These are phyloP conservation scores for Vigna trinervia DNA, from an alignment of 306 rosid species.

Conservation along the genomic window DNA sequence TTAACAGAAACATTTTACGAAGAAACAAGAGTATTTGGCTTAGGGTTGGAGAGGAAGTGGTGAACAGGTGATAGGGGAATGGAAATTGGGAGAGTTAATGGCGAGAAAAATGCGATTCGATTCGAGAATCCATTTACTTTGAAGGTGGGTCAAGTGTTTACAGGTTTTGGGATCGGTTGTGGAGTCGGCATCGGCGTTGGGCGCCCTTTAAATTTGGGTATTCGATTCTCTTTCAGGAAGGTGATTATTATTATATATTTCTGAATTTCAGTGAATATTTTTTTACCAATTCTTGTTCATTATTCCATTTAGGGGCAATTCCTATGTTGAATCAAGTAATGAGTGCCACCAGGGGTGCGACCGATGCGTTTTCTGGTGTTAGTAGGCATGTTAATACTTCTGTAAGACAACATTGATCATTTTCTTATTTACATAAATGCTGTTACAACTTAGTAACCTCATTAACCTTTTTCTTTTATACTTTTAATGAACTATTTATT, in stretches of 20 bases:
- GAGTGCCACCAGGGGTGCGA: constrained; percentile 98
- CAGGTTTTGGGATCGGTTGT: constrained; percentile 95
- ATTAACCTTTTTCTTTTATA: not conserved
- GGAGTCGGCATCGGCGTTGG: constrained; percentile 97
- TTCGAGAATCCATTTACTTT: constrained; percentile 86
- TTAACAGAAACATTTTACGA: not conserved
- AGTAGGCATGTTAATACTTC: constrained; percentile 75
- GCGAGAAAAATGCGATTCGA: constrained; percentile 56
- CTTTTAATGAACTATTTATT: constrained; percentile 22
- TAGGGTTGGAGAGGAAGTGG: not conserved
- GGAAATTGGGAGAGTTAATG: constrained; percentile 55
- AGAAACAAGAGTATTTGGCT: not conserved
- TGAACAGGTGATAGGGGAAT: constrained; percentile 40
- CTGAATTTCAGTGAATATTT: not conserved
- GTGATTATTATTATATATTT: not conserved
- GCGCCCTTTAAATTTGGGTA: constrained; percentile 92
- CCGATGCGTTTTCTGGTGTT: constrained; percentile 91
- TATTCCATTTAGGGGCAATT: constrained; percentile 67
- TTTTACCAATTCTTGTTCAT: constrained; percentile 6
- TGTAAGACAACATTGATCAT: constrained; percentile 56
- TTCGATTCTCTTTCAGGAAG: not conserved
- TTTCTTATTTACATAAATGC: not conserved
- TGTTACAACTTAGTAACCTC: not conserved
- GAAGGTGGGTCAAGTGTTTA: constrained; percentile 93
- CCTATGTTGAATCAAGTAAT: constrained; percentile 87